phyloP scores from a whole-genome alignment of 1,139 yeast genomes.

The Candida albicans region DNA sequence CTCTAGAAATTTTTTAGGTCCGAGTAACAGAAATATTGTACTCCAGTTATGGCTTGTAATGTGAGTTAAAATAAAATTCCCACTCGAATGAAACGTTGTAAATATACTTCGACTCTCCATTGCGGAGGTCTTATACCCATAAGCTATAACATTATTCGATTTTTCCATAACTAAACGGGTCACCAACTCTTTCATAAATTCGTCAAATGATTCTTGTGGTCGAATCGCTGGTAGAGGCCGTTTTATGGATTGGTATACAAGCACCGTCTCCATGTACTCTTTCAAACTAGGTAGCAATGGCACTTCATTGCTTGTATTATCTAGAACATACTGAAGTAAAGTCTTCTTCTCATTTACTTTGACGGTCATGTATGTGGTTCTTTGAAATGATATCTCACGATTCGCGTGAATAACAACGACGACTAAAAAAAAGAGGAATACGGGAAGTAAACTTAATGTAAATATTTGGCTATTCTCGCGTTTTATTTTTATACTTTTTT shows the following conservation, averaged over 20 bases:
- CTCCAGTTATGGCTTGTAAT: slow-evolving; percentile 29
- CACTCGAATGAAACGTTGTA: background rate
- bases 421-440: too few species aligned
- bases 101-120: slow-evolving; percentile 1
- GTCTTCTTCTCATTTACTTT: background rate
- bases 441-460: too few species aligned
- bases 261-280: slow-evolving; percentile 8
- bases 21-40: slow-evolving; percentile 30
- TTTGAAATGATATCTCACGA: too few species aligned
- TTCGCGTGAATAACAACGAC: too few species aligned
- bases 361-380: too few species aligned
- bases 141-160: slow-evolving; percentile 22
- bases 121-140: slow-evolving; percentile 28
- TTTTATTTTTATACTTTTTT: too few species aligned
- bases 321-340: background rate
- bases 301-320: background rate
- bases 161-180: slow-evolving; percentile 18
- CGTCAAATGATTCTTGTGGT: slow-evolving; percentile 18
- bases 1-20: slow-evolving; percentile 28
- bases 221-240: slow-evolving; percentile 5
- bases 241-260: slow-evolving; percentile 1
- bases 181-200: slow-evolving; percentile 27
- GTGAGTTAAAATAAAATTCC: slow-evolving; percentile 4
- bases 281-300: slow-evolving; percentile 10
- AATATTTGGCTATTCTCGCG: too few species aligned